Percentiles rank a stretch among this genome's conserved stretches.
phyloP scores from a whole-genome alignment of 2,329 filamentous ascomycete species.

The Phyllosticta paracitricarpa region DNA sequence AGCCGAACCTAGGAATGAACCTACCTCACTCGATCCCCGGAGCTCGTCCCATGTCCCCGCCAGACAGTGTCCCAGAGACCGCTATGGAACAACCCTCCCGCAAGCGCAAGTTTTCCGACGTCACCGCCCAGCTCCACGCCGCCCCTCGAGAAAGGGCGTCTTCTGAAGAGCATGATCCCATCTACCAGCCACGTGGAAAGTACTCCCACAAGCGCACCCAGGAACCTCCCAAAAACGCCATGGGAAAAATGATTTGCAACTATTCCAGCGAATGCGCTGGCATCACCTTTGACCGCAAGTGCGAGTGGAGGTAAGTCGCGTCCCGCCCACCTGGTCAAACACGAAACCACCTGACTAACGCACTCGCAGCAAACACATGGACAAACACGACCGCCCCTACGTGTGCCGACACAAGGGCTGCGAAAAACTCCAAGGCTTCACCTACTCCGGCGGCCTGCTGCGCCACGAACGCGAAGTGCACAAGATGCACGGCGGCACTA shows the following conservation, averaged over 20 bases:
- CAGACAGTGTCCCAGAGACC: not conserved
- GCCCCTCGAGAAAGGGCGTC: not conserved
- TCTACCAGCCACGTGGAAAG: slow-evolving; percentile 22
- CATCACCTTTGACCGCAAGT: slow-evolving; percentile 67
- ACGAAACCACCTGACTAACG: slow-evolving; percentile 12
- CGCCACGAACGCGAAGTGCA: slow-evolving; percentile 92
- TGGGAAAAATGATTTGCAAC: slow-evolving; percentile 70
- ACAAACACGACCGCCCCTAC: slow-evolving; percentile 92
- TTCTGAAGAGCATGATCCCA: slow-evolving; percentile 7
- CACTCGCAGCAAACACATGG: slow-evolving; percentile 78
- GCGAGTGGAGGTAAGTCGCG: slow-evolving; percentile 79
- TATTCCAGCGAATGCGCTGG: slow-evolving; percentile 56
- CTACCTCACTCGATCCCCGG: not conserved
- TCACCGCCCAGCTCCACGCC: not conserved
- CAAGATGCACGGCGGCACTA: slow-evolving; percentile 77
- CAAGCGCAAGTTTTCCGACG: slow-evolving; percentile 9
- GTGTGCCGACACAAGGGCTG: slow-evolving; percentile 74
- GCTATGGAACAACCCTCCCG: slow-evolving; percentile 1
- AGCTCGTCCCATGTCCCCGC: slow-evolving; percentile 1
- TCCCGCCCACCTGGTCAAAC: slow-evolving; percentile 8
- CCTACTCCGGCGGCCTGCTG: slow-evolving; percentile 81
- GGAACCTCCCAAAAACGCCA: slow-evolving; percentile 51
- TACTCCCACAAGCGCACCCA: slow-evolving; percentile 30
- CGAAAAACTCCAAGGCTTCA: slow-evolving; percentile 87
- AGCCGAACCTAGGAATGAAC: not conserved